These are phyloP conservation scores for Ceratocystis cubensis DNA, from an alignment of 2,329 filamentous ascomycete species.

Conservation along the genomic window DNA sequence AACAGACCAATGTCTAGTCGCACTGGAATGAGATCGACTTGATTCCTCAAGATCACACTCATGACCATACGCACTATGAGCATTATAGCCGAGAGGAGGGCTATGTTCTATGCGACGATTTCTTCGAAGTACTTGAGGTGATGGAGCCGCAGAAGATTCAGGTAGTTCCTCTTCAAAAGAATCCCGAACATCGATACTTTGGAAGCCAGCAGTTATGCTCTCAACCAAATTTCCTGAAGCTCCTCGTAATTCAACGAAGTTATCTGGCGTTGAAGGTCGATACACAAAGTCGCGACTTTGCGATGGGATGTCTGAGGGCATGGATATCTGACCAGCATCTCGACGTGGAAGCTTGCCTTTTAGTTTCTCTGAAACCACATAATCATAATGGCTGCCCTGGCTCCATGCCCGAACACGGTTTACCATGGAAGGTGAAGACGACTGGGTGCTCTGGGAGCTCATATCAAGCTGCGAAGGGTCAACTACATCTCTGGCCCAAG, in stretches of 20 bases:
- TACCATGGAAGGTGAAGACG: conserved; percentile 11
- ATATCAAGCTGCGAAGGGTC: conserved; percentile 14
- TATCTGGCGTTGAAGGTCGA: conserved; percentile 16
- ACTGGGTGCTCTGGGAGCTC: conserved; percentile 3
- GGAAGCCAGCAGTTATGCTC: conserved; percentile 16
- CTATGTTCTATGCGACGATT: conserved; percentile 20
- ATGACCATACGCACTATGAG: conserved; percentile 24
- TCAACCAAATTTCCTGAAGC: conserved; percentile 14
- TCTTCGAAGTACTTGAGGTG: conserved; percentile 20
- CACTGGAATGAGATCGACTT: conserved; percentile 28
- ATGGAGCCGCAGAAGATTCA: conserved; percentile 20
- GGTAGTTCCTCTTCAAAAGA: conserved; percentile 9
- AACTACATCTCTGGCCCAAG: conserved; percentile 18
- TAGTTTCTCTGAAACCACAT: conserved; percentile 12
- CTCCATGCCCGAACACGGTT: conserved; percentile 17
- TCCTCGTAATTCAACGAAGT: not conserved
- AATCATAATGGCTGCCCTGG: conserved; percentile 11
- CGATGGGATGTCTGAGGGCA: not conserved
- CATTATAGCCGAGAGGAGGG: conserved; percentile 21
- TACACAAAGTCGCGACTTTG: not conserved
- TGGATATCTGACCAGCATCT: not conserved
- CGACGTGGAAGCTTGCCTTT: conserved; percentile 11
- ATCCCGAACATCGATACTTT: conserved; percentile 11
- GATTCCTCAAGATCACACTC: conserved; percentile 27
- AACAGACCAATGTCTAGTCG: conserved; percentile 32